phyloP scores from a whole-genome alignment of 192 early-diverging fungal genomes.

The Podila horticola region DNA sequence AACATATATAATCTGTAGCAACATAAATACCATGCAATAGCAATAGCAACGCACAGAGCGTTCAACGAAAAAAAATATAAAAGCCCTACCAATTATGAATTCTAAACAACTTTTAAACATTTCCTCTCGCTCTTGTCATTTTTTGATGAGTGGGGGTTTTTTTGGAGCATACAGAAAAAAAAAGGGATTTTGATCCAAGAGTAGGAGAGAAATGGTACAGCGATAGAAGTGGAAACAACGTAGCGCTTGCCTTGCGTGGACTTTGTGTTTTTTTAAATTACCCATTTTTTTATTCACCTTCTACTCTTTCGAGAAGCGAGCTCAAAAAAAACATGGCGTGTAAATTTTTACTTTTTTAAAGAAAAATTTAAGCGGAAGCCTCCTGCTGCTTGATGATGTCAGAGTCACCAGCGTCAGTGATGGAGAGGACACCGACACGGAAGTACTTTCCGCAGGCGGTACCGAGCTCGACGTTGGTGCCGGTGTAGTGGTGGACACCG shows the following conservation, averaged over 20 bases:
- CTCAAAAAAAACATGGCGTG: neutral
- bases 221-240: no score
- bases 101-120: no score
- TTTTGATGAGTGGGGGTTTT: neutral
- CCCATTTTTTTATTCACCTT: neutral
- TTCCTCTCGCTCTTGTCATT: no score
- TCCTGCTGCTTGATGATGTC: conserved; percentile 52
- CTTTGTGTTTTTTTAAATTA: neutral
- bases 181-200: neutral
- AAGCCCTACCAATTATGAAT: no score
- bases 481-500: conserved; percentile 99
- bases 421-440: conserved; percentile 91
- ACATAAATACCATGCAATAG: no score
- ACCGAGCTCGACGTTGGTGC: conserved; percentile 99
- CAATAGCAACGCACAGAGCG: no score
- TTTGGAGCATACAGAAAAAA: neutral
- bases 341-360: no score
- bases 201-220: no score
- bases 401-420: conserved; percentile 99
- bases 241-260: no score
- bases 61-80: no score
- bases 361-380: conserved; percentile 16
- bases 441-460: conserved; percentile 99
- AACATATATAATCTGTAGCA: no score
- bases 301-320: neutral